Percentiles rank a stretch among this genome's conserved stretches.
These are phyloP conservation scores for Zymoseptoria ardabiliae DNA, from an alignment of 2,329 filamentous ascomycete genomes.

Conservation along the genomic window DNA sequence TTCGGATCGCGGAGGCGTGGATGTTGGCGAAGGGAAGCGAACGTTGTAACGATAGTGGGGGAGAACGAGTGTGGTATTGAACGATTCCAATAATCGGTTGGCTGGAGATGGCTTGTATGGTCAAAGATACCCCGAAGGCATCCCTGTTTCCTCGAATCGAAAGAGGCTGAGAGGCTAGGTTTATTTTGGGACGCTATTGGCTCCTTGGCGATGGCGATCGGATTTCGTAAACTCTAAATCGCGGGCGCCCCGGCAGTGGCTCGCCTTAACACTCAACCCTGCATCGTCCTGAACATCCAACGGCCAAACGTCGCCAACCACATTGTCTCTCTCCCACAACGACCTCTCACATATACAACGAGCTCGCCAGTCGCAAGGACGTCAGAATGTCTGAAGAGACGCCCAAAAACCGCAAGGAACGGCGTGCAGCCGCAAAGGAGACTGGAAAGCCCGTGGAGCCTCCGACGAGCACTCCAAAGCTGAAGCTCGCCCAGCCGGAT, in stretches of 20 bases:
- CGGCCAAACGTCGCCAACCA: neutral
- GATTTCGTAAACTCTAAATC: neutral
- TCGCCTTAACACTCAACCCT: neutral
- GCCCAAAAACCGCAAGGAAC: conserved; percentile 39
- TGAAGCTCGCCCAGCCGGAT: conserved; percentile 64
- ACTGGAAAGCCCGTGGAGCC: conserved; percentile 31
- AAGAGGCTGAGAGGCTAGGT: neutral
- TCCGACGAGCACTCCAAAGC: conserved; percentile 41
- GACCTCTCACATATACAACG: neutral
- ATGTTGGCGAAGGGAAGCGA: conserved; percentile 4
- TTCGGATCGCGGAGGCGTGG: neutral
- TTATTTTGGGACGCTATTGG: neutral
- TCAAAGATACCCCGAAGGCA: neutral
- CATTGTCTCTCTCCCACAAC: neutral
- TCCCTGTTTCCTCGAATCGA: neutral
- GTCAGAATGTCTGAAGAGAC: conserved; percentile 10
- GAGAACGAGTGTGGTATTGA: neutral
- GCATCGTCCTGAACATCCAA: neutral
- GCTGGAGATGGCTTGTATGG: neutral
- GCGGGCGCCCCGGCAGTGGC: too few relatives aligned
- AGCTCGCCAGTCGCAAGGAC: neutral
- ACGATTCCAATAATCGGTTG: neutral
- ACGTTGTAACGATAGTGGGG: neutral
- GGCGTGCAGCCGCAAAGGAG: conserved; percentile 33
- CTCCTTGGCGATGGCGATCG: neutral